Evolutionary conservation across 2,329 filamentous ascomycete species (phyloP), one percentile per base, ranked within the genome.

Genomic region (Xylaria arbuscula): DNA sequence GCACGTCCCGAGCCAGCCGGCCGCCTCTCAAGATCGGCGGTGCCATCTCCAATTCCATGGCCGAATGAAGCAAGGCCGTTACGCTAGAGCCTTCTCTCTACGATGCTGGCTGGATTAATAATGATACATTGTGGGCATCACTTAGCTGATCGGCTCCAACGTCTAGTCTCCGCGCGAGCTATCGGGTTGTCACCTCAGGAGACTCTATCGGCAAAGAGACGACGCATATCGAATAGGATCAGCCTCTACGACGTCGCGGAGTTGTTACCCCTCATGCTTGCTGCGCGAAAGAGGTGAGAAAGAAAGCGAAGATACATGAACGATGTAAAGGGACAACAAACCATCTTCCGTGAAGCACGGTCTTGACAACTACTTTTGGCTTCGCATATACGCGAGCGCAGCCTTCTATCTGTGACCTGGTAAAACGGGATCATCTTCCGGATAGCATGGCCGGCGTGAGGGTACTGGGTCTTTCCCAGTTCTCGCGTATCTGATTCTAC

Each of bases 1-100:
- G 8, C 45, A 47, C n/a, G 7, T 47, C 45, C 45, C 45, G 45
- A 47, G 45, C n/a, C 45, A 47, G n/a, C 45, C 45, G 45, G n/a
- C 45, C 8, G n/a, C 10, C 45, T 47, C 45, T 47, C n/a, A n/a
- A 47, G 45, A 47, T 47, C 45, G 45, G 19, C 45, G 45, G n/a
- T 47, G 45, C 9, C 8, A 22, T 47, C 45, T 47, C 45, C 45
- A 47, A 47, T 47, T 47, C n/a, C n/a, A 47, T n/a, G 45, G n/a
- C 45, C 45, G 19, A 47, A 47, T 47, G n/a, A 47, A 47, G 45
- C 45, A 47, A 47, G 45, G 8, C 19, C 2, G 3, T 9, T 22
- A n/a, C 45, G 19, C 17, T 47, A 47, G 45, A 19, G 45, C n/a
- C 17, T 47, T 19, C 13, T 19, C 10, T 11, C 45, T 22, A 19